Evolutionary conservation across 2,329 filamentous ascomycete species (phyloP).

Genomic region (Leptographium flavum): DNA sequence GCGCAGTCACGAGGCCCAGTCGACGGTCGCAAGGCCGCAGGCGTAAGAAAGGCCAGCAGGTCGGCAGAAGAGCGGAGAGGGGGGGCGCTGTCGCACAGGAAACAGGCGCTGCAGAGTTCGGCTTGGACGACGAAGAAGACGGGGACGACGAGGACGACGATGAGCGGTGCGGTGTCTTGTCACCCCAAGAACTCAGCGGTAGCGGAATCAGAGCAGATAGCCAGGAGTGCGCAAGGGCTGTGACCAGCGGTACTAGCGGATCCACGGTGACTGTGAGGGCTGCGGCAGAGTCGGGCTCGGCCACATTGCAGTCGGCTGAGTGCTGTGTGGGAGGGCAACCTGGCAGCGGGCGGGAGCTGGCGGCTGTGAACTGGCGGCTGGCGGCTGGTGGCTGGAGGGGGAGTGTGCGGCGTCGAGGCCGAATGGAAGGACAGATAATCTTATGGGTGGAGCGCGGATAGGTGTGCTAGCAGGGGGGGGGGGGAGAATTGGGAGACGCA

Average conservation of each 20-base stretch:
- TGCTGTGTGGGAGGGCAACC: too few species aligned
- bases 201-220: conserved; percentile 2
- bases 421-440: background rate
- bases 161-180: conserved; percentile 1
- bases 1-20: conserved; percentile 40
- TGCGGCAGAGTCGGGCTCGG: conserved; percentile 43
- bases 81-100: background rate
- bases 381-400: background rate
- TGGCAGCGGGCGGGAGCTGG: background rate
- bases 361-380: background rate
- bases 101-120: too few species aligned
- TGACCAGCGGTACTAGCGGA: conserved; percentile 28
- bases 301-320: conserved; percentile 31
- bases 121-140: conserved; percentile 12
- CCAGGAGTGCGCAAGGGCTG: conserved; percentile 18
- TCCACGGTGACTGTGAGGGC: conserved; percentile 39
- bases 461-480: background rate
- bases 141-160: conserved; percentile 12
- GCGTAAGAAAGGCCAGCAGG: conserved; percentile 15
- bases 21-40: conserved; percentile 31
- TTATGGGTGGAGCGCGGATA: background rate
- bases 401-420: background rate
- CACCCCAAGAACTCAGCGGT: background rate
- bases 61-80: conserved; percentile 6
- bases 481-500: too few species aligned